Evolutionary conservation across 257 asterid species (phyloP).

Genomic region (Scutellaria baicalensis): DNA sequence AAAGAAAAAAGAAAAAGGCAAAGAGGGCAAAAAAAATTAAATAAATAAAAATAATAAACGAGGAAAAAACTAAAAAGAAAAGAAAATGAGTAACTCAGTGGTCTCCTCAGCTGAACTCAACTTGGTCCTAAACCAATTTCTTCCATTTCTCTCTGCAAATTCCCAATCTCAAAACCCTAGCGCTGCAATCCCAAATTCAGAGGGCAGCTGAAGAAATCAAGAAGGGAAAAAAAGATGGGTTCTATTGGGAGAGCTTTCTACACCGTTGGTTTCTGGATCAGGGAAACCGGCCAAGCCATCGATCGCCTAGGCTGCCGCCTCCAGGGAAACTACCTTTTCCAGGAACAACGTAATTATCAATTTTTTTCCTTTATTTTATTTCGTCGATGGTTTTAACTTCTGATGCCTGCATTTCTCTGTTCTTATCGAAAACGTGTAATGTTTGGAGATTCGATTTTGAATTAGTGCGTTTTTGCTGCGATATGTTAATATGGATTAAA

Average conservation of each 20-base stretch:
- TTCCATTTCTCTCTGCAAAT: slow-evolving; percentile 7
- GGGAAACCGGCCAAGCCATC: slow-evolving; percentile 96
- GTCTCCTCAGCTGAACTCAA: slow-evolving; percentile 9
- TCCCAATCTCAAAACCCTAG: slow-evolving; percentile 22
- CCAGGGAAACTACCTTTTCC: slow-evolving; percentile 80
- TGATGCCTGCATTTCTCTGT: slow-evolving; percentile 9
- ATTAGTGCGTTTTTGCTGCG: background rate
- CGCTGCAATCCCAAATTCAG: background rate
- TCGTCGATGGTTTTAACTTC: background rate
- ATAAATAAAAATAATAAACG: no score
- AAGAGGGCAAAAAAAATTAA: no score
- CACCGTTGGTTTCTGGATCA: slow-evolving; percentile 93
- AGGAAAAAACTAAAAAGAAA: no score
- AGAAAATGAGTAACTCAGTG: slow-evolving; percentile 1
- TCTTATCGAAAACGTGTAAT: background rate
- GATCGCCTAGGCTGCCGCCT: slow-evolving; percentile 98
- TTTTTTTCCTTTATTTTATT: background rate
- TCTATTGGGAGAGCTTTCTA: slow-evolving; percentile 70
- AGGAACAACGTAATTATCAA: slow-evolving; percentile 55
- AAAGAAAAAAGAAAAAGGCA: background rate
- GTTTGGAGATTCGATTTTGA: background rate
- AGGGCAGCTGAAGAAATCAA: slow-evolving; percentile 2
- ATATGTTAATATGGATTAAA: background rate
- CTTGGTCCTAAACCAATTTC: background rate
- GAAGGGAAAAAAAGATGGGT: slow-evolving; percentile 34